Evolutionary conservation across 116 monocot genomes (phyloP).

Genomic region (Zostera marina): DNA sequence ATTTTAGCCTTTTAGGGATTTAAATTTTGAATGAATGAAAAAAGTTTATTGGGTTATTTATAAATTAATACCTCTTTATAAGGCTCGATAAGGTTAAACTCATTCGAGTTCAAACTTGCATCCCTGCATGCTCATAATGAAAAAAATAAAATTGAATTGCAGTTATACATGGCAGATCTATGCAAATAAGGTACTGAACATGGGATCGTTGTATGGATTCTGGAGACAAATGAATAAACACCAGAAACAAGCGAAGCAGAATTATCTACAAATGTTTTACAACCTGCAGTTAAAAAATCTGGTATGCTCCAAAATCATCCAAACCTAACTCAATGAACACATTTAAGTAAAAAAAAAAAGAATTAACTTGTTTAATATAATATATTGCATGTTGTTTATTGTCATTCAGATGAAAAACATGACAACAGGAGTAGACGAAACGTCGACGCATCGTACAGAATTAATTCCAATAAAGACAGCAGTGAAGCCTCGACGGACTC

Average conservation of each 20-base stretch:
- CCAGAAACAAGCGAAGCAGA: constrained; percentile 41
- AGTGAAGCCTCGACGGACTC: constrained; percentile 11
- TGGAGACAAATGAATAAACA: constrained; percentile 58
- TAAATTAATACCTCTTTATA: no score
- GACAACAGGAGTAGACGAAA: constrained; percentile 7
- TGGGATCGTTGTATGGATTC: constrained; percentile 49
- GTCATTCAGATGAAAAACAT: constrained; percentile 28
- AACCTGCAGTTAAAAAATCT: constrained; percentile 55
- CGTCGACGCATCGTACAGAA: neutral
- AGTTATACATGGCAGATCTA: constrained; percentile 83
- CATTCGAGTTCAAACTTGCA: no score
- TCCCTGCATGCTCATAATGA: no score
- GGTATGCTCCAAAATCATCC: constrained; percentile 15
- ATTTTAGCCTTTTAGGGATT: no score
- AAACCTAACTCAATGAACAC: no score
- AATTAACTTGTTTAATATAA: neutral
- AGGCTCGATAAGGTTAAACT: no score
- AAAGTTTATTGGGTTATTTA: no score
- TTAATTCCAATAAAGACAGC: neutral
- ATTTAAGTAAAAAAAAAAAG: neutral
- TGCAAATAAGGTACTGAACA: constrained; percentile 56
- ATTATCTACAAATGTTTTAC: constrained; percentile 56
- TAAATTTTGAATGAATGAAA: no score
- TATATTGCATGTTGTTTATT: neutral
- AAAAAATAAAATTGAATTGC: neutral